Conservation (phyloP, 1,284 basidiomycete genomes). For the Jaminaea rosea region DNA sequence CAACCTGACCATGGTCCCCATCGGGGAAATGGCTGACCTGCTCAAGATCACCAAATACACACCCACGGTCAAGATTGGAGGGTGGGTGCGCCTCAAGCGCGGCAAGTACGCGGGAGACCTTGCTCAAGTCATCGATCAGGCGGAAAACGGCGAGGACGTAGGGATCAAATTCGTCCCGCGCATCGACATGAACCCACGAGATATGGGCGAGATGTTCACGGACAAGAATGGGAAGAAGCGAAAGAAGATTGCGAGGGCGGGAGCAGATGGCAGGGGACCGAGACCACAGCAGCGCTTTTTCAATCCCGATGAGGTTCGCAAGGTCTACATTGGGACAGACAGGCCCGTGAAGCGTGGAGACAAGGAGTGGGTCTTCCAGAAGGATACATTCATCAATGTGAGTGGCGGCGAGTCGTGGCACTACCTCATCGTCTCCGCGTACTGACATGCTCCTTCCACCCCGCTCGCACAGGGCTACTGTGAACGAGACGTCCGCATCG, state of each 20-base stretch:
- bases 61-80: conserved; percentile 70
- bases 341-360: conserved; percentile 50
- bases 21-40: conserved; percentile 95
- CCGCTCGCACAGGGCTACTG: too few relatives aligned
- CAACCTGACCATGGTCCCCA: conserved; percentile 77
- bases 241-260: conserved; percentile 38
- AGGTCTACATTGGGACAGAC: conserved; percentile 69
- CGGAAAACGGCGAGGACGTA: conserved; percentile 86
- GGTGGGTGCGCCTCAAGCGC: conserved; percentile 89
- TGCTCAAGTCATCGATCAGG: conserved; percentile 86
- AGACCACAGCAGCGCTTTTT: conserved; percentile 86
- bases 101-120: conserved; percentile 91
- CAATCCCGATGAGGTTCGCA: conserved; percentile 84
- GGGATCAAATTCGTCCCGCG: conserved; percentile 90
- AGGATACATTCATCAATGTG: conserved; percentile 84
- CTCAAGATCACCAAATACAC: conserved; percentile 93
- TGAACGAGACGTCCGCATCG: conserved; percentile 87
- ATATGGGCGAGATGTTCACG: conserved; percentile 46
- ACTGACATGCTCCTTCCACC: too few relatives aligned
- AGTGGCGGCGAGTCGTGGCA: too few relatives aligned
- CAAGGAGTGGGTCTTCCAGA: conserved; percentile 59
- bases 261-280: conserved; percentile 50
- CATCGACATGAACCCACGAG: conserved; percentile 69
- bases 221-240: conserved; percentile 45
- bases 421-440: too few relatives aligned